Conservation (phyloP, 2,329 filamentous ascomycete species). For the Fusarium keratoplasticum region DNA sequence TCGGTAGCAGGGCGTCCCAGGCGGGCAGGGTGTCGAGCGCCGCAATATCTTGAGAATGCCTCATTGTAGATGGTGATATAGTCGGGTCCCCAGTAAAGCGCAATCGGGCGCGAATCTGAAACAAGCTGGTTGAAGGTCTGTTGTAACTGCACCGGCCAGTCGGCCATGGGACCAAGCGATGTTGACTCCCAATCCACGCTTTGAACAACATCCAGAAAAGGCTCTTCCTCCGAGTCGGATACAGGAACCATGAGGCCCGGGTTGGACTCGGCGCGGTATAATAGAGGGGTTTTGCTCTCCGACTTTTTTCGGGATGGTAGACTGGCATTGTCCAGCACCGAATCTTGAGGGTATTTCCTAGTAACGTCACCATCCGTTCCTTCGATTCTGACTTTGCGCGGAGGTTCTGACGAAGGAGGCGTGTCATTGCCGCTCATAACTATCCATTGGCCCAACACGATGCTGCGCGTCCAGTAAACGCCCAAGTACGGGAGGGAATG, state of each 20-base stretch:
- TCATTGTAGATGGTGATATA: constrained; percentile 76
- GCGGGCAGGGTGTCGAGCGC: constrained; percentile 71
- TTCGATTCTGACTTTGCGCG: constrained; percentile 48
- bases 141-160: constrained; percentile 61
- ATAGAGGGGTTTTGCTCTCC: constrained; percentile 42
- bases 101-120: constrained; percentile 61
- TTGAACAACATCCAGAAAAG: constrained; percentile 55
- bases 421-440: constrained; percentile 55
- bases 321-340: constrained; percentile 35
- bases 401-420: constrained; percentile 46
- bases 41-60: constrained; percentile 71
- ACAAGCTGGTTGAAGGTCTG: constrained; percentile 58
- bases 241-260: constrained; percentile 50
- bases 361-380: constrained; percentile 34
- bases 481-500: constrained; percentile 48
- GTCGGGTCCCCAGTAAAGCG: constrained; percentile 74
- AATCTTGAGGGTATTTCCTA: constrained; percentile 37
- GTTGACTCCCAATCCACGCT: constrained; percentile 60
- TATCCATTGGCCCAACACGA: constrained; percentile 51
- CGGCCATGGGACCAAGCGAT: constrained; percentile 58
- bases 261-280: constrained; percentile 47
- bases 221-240: constrained; percentile 50
- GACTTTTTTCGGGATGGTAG: constrained; percentile 37
- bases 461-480: constrained; percentile 52
- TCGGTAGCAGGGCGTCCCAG: constrained; percentile 70